Percentiles rank a stretch among this genome's conserved stretches.
These are phyloP conservation scores for Thielaviopsis musarum DNA, from an alignment of 2,329 filamentous ascomycete species.

Conservation along the genomic window DNA sequence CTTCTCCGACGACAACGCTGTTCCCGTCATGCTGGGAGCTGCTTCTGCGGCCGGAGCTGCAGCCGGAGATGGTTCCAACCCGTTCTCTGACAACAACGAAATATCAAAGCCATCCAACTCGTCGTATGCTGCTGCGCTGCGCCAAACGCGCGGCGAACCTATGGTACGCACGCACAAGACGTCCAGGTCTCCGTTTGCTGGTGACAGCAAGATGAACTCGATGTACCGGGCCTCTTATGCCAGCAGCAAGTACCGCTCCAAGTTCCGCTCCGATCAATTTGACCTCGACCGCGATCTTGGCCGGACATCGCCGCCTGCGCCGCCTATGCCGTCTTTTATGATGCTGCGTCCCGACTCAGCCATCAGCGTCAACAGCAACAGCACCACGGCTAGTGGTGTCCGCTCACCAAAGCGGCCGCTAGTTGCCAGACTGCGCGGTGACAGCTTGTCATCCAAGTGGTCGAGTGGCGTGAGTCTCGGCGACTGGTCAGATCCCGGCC, in stretches of 20 bases:
- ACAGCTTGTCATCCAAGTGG: slow-evolving; percentile 25
- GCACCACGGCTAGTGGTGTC: slow-evolving; percentile 26
- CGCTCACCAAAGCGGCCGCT: slow-evolving; percentile 15
- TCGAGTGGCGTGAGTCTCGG: slow-evolving; percentile 34
- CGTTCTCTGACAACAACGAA: slow-evolving; percentile 34
- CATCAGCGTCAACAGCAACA: slow-evolving; percentile 16
- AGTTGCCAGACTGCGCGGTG: slow-evolving; percentile 20
- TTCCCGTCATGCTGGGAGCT: slow-evolving; percentile 21
- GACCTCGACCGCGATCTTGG: slow-evolving; percentile 33
- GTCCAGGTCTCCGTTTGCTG: slow-evolving; percentile 14
- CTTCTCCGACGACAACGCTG: slow-evolving; percentile 31
- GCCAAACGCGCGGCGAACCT: slow-evolving; percentile 33
- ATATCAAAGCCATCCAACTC: slow-evolving; percentile 21
- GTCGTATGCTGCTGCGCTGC: slow-evolving; percentile 30
- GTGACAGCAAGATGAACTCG: slow-evolving; percentile 16
- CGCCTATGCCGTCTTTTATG: slow-evolving; percentile 13
- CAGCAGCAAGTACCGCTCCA: slow-evolving; percentile 31
- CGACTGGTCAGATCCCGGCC: slow-evolving; percentile 32
- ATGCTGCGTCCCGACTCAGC: slow-evolving; percentile 14
- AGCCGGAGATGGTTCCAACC: slow-evolving; percentile 16
- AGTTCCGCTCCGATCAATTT: slow-evolving; percentile 47
- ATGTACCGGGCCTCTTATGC: slow-evolving; percentile 25
- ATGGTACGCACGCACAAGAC: slow-evolving; percentile 16
- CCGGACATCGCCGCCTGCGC: slow-evolving; percentile 15
- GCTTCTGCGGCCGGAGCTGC: too few species aligned